Evolutionary conservation across 176 grass and related monocot species (phyloP), one percentile per base, ranked within the genome.

Genomic region (Poa pratensis): DNA sequence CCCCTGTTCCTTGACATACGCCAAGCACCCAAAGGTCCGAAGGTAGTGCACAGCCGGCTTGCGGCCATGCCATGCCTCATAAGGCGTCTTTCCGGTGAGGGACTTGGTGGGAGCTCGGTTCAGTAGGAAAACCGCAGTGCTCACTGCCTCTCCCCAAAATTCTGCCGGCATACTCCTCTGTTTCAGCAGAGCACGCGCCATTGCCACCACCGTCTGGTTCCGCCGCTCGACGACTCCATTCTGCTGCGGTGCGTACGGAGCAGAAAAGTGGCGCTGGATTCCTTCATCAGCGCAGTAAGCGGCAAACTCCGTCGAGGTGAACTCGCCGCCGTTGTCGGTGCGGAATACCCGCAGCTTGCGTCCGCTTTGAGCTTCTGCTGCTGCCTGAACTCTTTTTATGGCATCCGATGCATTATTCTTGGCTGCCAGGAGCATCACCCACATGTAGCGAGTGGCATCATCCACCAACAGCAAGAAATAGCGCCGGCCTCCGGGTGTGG

Each of bases 381-480:
- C 61, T 64, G 26, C 27, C 12, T 15, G 61, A 30, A 64, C 15
- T 64, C 27, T 64, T 64, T n/a, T 64, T 64, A 64, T 30, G 61
- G 61, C 61, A 64, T 32, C 13, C 6, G 26, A 6, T 66, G 14
- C 62, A 15, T 17, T 34, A 3, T 66, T 34, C 28, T 66, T 67
- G 15, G 63, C 63, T 35, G 63, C 63, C 6, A 67, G 15, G 27
- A 67, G 30, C 63, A 35, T 35, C 63, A 35, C 7, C 63, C 40
- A 66, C 62, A 32, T 32, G 62, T 65, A 32, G 62, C 27, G 14
- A 65, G 62, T 15, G 62, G 27, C 15, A 12, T 16, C 27, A 15
- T 65, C 62, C 62, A 65, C 62, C 62, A 65, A 6, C 27, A 65
- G 27, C 61, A 64, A 64, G 61, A 64, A 64, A 24, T 64, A 64